These are phyloP conservation scores for Huntiella moniliformis DNA, from an alignment of 2,329 filamentous ascomycete genomes.

Conservation along the genomic window DNA sequence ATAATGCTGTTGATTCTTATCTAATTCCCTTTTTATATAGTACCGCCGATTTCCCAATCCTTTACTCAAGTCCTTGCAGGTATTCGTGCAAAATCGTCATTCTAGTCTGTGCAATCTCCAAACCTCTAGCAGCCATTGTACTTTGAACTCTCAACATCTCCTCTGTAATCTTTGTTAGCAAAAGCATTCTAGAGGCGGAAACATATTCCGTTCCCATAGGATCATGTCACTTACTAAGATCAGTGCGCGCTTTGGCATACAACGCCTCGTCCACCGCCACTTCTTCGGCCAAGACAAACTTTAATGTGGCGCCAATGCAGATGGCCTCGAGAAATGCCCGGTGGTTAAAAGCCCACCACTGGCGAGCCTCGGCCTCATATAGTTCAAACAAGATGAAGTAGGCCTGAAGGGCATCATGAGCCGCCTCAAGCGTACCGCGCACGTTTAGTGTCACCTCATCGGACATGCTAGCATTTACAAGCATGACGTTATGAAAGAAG, in stretches of 20 bases:
- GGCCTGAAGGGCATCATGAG: conserved; percentile 52
- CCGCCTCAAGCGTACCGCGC: conserved; percentile 52
- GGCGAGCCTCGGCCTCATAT: conserved; percentile 51
- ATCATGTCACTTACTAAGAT: conserved; percentile 35
- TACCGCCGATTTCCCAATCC: neutral
- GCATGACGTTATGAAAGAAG: conserved; percentile 67
- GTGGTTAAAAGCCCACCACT: conserved; percentile 77
- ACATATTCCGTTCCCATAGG: too few relatives aligned
- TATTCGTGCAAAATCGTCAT: conserved; percentile 40
- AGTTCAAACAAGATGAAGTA: conserved; percentile 55
- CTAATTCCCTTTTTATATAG: too few relatives aligned
- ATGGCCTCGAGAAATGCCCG: conserved; percentile 59
- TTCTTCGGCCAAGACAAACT: conserved; percentile 29
- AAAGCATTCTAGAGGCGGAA: too few relatives aligned
- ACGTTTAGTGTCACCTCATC: conserved; percentile 45
- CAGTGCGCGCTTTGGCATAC: conserved; percentile 38
- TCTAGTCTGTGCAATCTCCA: conserved; percentile 39
- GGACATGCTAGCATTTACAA: conserved; percentile 55
- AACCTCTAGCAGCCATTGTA: conserved; percentile 34
- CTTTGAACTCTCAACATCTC: neutral
- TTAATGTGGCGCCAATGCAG: conserved; percentile 44
- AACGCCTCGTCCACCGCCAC: conserved; percentile 28
- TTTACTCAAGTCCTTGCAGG: conserved; percentile 16
- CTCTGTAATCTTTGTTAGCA: neutral
- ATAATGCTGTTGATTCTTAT: too few relatives aligned